Evolutionary conservation across 2,329 filamentous ascomycete genomes (phyloP).

Genomic region (Helminthosporium solani): DNA sequence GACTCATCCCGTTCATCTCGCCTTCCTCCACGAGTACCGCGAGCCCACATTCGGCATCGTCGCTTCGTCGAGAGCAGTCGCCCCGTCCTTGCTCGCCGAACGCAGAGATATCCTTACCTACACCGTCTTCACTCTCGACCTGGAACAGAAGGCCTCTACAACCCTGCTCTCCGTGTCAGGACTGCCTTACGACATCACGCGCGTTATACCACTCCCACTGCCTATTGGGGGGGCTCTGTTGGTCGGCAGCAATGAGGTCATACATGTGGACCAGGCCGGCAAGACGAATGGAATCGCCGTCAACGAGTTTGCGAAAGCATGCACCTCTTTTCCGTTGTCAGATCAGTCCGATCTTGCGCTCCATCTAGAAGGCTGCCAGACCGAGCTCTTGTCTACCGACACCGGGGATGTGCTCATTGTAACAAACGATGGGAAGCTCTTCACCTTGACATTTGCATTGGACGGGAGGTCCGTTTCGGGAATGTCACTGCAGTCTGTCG

Average conservation of each 20-base stretch:
- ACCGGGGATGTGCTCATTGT: constrained; percentile 83
- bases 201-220: constrained; percentile 76
- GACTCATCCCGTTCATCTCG: constrained; percentile 84
- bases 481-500: constrained; percentile 68
- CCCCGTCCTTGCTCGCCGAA: constrained; percentile 70
- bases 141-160: constrained; percentile 90
- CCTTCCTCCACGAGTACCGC: constrained; percentile 94
- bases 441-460: constrained; percentile 76
- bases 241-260: constrained; percentile 83
- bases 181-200: constrained; percentile 83
- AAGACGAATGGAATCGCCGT: constrained; percentile 91
- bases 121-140: constrained; percentile 90
- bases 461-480: constrained; percentile 91
- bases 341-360: constrained; percentile 83
- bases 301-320: constrained; percentile 82
- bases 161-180: constrained; percentile 83
- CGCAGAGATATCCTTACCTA: constrained; percentile 85
- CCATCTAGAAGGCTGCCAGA: constrained; percentile 75
- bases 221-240: constrained; percentile 88
- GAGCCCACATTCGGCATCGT: constrained; percentile 96
- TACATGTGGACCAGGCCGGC: constrained; percentile 94
- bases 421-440: constrained; percentile 71
- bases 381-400: constrained; percentile 75
- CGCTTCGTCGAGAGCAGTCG: constrained; percentile 71
- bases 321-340: constrained; percentile 78